Base-by-base conservation (phyloP, 2,329 filamentous ascomycete genomes). In the Exophiala viscosa region DNA sequence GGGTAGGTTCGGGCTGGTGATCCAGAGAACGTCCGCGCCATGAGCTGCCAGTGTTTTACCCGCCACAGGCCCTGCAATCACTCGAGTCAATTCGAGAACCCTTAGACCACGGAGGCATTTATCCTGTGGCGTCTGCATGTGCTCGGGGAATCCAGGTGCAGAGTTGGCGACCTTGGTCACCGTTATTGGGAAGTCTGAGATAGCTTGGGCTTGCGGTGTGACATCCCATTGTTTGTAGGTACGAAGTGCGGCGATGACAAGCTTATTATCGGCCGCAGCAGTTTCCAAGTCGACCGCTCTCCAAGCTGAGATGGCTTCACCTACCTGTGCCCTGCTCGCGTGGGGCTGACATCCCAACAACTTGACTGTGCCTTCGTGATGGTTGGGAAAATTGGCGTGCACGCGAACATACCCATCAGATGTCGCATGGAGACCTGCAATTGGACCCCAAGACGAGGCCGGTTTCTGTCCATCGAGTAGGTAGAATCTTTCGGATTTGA, bases 331-430 rank as follows among this genome's bases (percentile, higher is more conserved):
- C 36, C 72, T 69, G 7, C 61, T 67, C 2, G 72, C 68, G 20
- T 59, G 55, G 0, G 52, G 48, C 0, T 62, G 41, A 4, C 78
- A 62, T 0, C 70, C 72, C 0, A 83, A 65, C 0, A 83, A 65
- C 2, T 63, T 52, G 2, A 77, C 64, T 0, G 74, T 70, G 2
- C 73, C 75, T 2, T 67, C 23, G 0, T 71, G 70, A 52, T 83
- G 80, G 45, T 81, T 73, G 0, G 73, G 69, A 50, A 83, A 82
- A 0, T 64, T 64, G 48, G 82, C 80, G 55, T 84, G 80, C 41
- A 83, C 73, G 2, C 79, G 72, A 2, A 83, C 73, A 45, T 77
- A 68, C 1, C 79, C 79, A 52, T 82, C 78, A 0, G 65, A 63
- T 0, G 78, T 74, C 47, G 68, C 69, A 60, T 83, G 74, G 0